Evolutionary conservation across 2,329 filamentous ascomycete genomes (phyloP), one percentile per base, ranked within the genome.

Genomic region (Neonectria ditissima): DNA sequence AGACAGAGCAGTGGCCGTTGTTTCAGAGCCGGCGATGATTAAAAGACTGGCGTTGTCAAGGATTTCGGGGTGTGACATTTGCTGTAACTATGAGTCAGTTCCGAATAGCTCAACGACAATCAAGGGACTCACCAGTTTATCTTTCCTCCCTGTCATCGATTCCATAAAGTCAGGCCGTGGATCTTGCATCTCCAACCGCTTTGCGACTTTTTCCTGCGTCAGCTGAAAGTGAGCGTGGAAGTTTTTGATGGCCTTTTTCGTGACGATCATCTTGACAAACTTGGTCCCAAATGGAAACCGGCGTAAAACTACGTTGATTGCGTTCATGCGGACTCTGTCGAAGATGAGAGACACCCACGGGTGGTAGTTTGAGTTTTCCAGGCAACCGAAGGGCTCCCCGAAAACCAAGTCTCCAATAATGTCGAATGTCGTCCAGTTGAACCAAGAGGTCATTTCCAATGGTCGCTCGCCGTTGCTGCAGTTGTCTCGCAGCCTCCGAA

Each of bases 401-500:
- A 76, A 75, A 20, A 66, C 61, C 5, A 76, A 64, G 41, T 75
- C 71, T 5, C 70, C 74, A n/a, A 76, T 74, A 2, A 76, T 51
- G 48, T 77, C 75, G 32, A 77, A 77, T 0, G 75, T 76, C 0
- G 71, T 65, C 41, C 62, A 75, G 51, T 74, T 73, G 61, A 73
- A 76, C 76, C 70, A 77, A 9, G 66, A 55, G 0, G 66, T 64
- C 30, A 78, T 55, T 24, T 77, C 66, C 32, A 75, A 14, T 1
- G 65, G 32, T 5, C 24, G 11, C 11, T 43, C 13, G 18, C 58
- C 53, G 1, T 4, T 26, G 9, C 54, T n/a, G 41, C 50, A 45
- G 8, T 78, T 70, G 24, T 81, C 77, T 26, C 69, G 72, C 30
- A 84, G 66, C 28, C 75, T 75, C 7, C 70, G 48, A 28, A 83